phyloP scores from a whole-genome alignment of 2,329 filamentous ascomycete species.

The Venturia effusa region DNA sequence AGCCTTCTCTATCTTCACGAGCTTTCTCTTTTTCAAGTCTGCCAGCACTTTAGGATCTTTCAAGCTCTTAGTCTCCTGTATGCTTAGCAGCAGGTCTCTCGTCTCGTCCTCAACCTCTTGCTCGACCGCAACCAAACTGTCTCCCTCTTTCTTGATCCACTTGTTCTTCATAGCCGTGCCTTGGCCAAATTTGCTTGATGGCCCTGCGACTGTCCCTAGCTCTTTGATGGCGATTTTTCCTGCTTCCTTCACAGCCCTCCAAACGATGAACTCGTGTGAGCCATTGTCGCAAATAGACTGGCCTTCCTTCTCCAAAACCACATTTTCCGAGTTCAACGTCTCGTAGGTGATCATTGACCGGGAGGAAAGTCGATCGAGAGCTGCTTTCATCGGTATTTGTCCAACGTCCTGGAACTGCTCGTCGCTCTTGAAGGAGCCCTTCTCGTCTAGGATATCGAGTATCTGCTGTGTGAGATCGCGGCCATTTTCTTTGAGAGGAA shows the following conservation, averaged over 20 bases:
- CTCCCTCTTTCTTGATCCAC: slow-evolving; percentile 53
- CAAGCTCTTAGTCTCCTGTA: slow-evolving; percentile 59
- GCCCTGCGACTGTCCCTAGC: slow-evolving; percentile 50
- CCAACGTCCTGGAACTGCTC: slow-evolving; percentile 35
- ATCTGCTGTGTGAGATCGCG: slow-evolving; percentile 63
- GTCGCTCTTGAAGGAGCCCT: slow-evolving; percentile 42
- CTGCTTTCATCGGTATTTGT: slow-evolving; percentile 59
- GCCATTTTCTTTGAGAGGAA: slow-evolving; percentile 20
- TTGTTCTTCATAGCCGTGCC: slow-evolving; percentile 80
- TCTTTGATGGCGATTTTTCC: slow-evolving; percentile 37
- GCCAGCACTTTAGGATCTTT: slow-evolving; percentile 63
- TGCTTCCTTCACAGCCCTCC: slow-evolving; percentile 34
- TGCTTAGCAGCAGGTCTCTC: slow-evolving; percentile 60
- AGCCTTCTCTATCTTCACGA: slow-evolving; percentile 73
- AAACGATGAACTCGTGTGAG: slow-evolving; percentile 41
- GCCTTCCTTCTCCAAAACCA: slow-evolving; percentile 66
- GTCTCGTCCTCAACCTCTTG: slow-evolving; percentile 74
- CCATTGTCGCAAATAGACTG: slow-evolving; percentile 54
- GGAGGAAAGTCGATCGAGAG: slow-evolving; percentile 74
- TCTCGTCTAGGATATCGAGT: slow-evolving; percentile 52
- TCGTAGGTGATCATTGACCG: slow-evolving; percentile 82
- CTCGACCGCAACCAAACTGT: slow-evolving; percentile 44
- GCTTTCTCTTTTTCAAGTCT: slow-evolving; percentile 86
- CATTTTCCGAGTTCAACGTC: slow-evolving; percentile 68
- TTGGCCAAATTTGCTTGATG: slow-evolving; percentile 74